Base-by-base conservation (phyloP, 495 filamentous ascomycete genomes). In the Trichodelitschia bisporula region DNA sequence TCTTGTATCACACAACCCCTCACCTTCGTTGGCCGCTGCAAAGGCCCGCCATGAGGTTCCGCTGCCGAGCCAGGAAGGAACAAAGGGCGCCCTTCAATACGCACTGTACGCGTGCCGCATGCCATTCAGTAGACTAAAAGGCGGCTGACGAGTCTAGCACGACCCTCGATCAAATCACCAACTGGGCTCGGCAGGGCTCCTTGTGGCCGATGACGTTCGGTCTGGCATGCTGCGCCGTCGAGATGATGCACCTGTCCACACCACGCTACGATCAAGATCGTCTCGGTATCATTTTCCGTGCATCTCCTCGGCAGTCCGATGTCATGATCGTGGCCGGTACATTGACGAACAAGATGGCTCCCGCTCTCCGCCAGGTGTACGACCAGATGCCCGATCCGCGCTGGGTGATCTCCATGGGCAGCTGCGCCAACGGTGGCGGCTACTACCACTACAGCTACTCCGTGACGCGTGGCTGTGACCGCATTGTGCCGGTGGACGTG, bases 201-300 rank as follows among this genome's bases (percentile, higher is more conserved):
- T 58, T 93, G 32, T 93, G 83, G 83, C 83, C 83, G 45, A 89
- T 93, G 79, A 93, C 83, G 15, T 93, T 93, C 57, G 83, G 83
- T 28, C 75, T 93, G 28, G 83, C 83, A 32, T 93, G 83, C 64
- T 93, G 83, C 55, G 83, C 83, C 51, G 59, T 93, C 38, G 83
- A 93, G 51, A 93, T 93, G 83, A 93, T 93, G 83, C 83, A 93
- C 51, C 61, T 93, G 14, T 91, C 83, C 19, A 83, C 83, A 18
- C 80, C 83, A 19, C 78, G 83, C 34, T 93, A 93, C 58, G 83
- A 93, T 48, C 83, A 93, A 45, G 83, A 93, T 62, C 64, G 83
- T 4, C 63, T 93, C 21, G 83, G 83, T 43, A 93, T 93, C 50
- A 93, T 93, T 49, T 93, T 93, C 70, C 73, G 83, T 43, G 83